These are phyloP conservation scores for Carex myosuroides DNA, from an alignment of 176 grass and related monocot genomes.

Conservation along the genomic window DNA sequence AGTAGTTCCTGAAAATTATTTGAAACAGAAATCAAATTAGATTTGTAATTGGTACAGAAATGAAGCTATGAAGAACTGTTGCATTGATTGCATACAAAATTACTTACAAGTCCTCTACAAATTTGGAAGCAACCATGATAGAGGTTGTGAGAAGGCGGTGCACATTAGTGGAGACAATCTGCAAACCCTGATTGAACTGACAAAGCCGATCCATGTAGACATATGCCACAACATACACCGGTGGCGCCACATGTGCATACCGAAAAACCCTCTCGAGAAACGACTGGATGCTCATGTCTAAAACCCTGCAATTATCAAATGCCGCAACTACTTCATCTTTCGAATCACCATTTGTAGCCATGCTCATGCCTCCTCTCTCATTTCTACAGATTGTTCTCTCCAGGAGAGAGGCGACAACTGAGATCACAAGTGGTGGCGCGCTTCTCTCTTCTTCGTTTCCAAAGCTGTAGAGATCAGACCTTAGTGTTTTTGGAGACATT, in stretches of 20 bases:
- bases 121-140: slow-evolving; percentile 87
- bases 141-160: slow-evolving; percentile 66
- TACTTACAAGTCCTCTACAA: slow-evolving; percentile 66
- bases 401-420: slow-evolving; percentile 71
- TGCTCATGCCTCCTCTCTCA: slow-evolving; percentile 25
- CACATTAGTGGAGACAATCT: slow-evolving; percentile 47
- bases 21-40: neutral
- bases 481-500: slow-evolving; percentile 41
- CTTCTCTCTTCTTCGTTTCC: slow-evolving; percentile 17
- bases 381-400: slow-evolving; percentile 69
- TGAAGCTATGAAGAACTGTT: neutral
- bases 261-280: slow-evolving; percentile 70
- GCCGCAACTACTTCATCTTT: slow-evolving; percentile 16
- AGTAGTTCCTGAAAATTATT: slow-evolving; percentile 44
- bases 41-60: neutral
- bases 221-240: slow-evolving; percentile 89
- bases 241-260: slow-evolving; percentile 50
- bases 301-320: slow-evolving; percentile 48
- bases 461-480: slow-evolving; percentile 34
- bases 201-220: slow-evolving; percentile 85
- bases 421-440: slow-evolving; percentile 44
- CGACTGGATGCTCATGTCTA: slow-evolving; percentile 57
- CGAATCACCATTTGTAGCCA: neutral
- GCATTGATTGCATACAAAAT: neutral
- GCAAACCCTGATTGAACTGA: slow-evolving; percentile 32